These are phyloP conservation scores for Chrysochromulina tobinii DNA, from an alignment of 78 protist species.

Conservation along the genomic window DNA sequence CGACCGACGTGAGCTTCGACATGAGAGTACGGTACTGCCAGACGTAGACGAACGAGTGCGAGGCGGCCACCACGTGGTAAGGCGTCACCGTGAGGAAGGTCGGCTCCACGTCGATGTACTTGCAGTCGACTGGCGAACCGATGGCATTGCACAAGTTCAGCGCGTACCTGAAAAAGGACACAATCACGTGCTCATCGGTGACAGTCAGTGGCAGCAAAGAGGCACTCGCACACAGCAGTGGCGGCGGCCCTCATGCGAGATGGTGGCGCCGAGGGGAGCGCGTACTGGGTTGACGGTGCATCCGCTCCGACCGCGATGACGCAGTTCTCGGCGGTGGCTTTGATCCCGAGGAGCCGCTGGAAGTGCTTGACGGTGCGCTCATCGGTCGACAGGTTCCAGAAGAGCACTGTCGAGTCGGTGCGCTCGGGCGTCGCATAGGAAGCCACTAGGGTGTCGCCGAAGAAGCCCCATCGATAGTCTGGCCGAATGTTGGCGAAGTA, in stretches of 20 bases:
- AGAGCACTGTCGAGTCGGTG: conserved; percentile 60
- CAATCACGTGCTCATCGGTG: conserved; percentile 26
- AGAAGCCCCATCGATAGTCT: conserved; percentile 70
- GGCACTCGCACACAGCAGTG: no score
- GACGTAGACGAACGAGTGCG: conserved; percentile 30
- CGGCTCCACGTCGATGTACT: conserved; percentile 55
- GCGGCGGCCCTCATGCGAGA: no score
- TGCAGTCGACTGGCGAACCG: conserved; percentile 76
- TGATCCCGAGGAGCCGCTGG: conserved; percentile 46
- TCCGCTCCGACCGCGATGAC: conserved; percentile 35
- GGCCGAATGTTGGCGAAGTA: conserved; percentile 82
- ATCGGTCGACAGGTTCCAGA: conserved; percentile 64
- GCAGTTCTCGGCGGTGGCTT: conserved; percentile 36
- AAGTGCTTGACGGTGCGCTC: conserved; percentile 57
- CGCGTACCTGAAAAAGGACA: not conserved
- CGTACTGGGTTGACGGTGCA: not conserved
- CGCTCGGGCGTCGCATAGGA: conserved; percentile 66
- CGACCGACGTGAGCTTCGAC: conserved; percentile 20
- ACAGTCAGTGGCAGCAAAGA: not conserved
- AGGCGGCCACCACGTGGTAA: conserved; percentile 51
- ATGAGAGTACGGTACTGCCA: conserved; percentile 36
- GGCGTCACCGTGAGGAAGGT: conserved; percentile 25
- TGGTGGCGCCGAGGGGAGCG: no score
- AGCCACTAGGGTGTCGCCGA: conserved; percentile 68
- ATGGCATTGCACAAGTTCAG: conserved; percentile 69